Evolutionary conservation across 352 stramenopile genomes (phyloP).

Genomic region (Pythium insidiosum): DNA sequence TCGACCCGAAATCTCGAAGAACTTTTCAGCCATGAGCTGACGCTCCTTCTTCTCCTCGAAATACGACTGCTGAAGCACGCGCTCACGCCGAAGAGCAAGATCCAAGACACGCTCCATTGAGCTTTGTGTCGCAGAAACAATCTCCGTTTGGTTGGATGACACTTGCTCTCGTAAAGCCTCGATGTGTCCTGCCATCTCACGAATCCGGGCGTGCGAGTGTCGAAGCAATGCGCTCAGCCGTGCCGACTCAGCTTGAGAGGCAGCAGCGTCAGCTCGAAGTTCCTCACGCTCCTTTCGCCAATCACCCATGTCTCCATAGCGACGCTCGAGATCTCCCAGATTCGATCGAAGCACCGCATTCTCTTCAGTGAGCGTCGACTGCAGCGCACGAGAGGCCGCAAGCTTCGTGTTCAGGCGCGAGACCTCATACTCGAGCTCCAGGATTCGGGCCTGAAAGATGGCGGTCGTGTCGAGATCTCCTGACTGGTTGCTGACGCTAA

Average conservation of each 20-base stretch:
- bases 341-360: conserved; percentile 47
- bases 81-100: conserved; percentile 38
- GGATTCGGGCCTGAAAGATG: conserved; percentile 44
- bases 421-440: conserved; percentile 64
- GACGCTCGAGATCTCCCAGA: conserved; percentile 36
- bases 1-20: conserved; percentile 88
- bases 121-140: conserved; percentile 25
- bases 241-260: conserved; percentile 27
- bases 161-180: conserved; percentile 32
- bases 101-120: conserved; percentile 31
- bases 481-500: conserved; percentile 12
- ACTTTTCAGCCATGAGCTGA: conserved; percentile 81
- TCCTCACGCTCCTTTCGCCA: conserved; percentile 54
- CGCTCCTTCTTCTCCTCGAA: conserved; percentile 69
- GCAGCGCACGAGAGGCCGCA: conserved; percentile 34
- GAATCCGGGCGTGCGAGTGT: conserved; percentile 21
- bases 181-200: conserved; percentile 27
- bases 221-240: conserved; percentile 32
- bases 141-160: conserved; percentile 21
- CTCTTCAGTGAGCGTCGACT: conserved; percentile 66
- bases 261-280: conserved; percentile 42
- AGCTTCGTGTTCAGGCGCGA: conserved; percentile 64
- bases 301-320: conserved; percentile 37
- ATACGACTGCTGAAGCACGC: conserved; percentile 56
- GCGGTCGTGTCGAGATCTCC: conserved; percentile 20